phyloP scores from a whole-genome alignment of 345 rosid species.

The thale cress (Arabidopsis thaliana) region DNA sequence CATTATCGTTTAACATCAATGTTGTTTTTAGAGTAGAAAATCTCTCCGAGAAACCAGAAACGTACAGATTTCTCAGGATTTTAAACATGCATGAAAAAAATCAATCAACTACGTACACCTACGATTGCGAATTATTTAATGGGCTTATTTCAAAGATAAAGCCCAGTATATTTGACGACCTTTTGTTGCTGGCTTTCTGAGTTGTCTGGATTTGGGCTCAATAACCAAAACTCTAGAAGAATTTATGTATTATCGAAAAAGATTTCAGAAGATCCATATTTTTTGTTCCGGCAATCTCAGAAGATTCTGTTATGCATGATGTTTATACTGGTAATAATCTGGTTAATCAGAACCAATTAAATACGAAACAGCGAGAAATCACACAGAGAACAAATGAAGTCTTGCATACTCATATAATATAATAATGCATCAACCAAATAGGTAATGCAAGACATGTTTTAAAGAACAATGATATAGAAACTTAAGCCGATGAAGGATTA shows the following conservation, averaged over 20 bases:
- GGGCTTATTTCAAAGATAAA: slow-evolving; percentile 27
- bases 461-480: slow-evolving; percentile 11
- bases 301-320: background rate
- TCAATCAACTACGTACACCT: background rate
- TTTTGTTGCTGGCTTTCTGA: background rate
- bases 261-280: background rate
- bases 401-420: background rate
- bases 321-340: slow-evolving; percentile 13
- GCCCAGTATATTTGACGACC: background rate
- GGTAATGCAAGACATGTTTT: background rate
- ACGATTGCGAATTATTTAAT: background rate
- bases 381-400: slow-evolving; percentile 17
- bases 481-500: slow-evolving; percentile 16
- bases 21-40: background rate
- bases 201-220: slow-evolving; percentile 6
- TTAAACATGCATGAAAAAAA: background rate
- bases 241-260: background rate
- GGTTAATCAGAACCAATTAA: slow-evolving; percentile 13
- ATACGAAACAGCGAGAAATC: background rate
- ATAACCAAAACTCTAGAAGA: slow-evolving; percentile 16
- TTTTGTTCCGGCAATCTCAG: background rate
- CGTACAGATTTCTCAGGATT: background rate
- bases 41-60: background rate
- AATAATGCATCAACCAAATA: slow-evolving; percentile 3
- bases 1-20: background rate